These are phyloP conservation scores for Neoboletus magnificus DNA, from an alignment of 768 basidiomycete species.

Conservation along the genomic window DNA sequence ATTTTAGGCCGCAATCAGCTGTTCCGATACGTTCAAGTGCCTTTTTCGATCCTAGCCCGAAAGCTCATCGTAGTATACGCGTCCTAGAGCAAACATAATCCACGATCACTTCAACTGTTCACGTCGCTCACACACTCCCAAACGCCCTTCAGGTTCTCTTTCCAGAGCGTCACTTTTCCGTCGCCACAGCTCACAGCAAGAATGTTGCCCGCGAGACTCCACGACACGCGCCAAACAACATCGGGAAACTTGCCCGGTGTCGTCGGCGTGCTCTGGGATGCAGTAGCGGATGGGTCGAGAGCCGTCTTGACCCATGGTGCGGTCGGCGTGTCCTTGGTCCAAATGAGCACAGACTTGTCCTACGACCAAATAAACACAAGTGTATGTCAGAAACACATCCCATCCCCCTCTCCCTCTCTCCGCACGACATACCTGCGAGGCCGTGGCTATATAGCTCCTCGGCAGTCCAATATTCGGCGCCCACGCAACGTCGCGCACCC, in stretches of 20 bases:
- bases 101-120: conserved; percentile 56
- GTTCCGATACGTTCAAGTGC: no score
- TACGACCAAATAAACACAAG: conserved; percentile 12
- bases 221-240: conserved; percentile 98
- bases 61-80: no score
- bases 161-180: conserved; percentile 97
- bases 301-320: conserved; percentile 77
- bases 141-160: conserved; percentile 89
- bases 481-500: conserved; percentile 99
- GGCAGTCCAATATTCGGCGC: conserved; percentile 96
- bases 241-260: conserved; percentile 86
- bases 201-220: conserved; percentile 95
- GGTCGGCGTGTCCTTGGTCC: conserved; percentile 80
- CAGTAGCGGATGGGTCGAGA: conserved; percentile 65
- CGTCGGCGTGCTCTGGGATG: conserved; percentile 41
- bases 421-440: conserved; percentile 63
- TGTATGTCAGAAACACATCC: neutral
- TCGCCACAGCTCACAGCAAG: conserved; percentile 97
- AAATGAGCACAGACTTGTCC: conserved; percentile 87
- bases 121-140: conserved; percentile 99
- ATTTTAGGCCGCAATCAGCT: no score
- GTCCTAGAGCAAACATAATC: neutral
- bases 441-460: conserved; percentile 92
- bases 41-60: no score
- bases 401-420: neutral